Evolutionary conservation across 108 stramenopile species (phyloP), one percentile per base, ranked within the genome.

Genomic region (Fistulifera solaris): DNA sequence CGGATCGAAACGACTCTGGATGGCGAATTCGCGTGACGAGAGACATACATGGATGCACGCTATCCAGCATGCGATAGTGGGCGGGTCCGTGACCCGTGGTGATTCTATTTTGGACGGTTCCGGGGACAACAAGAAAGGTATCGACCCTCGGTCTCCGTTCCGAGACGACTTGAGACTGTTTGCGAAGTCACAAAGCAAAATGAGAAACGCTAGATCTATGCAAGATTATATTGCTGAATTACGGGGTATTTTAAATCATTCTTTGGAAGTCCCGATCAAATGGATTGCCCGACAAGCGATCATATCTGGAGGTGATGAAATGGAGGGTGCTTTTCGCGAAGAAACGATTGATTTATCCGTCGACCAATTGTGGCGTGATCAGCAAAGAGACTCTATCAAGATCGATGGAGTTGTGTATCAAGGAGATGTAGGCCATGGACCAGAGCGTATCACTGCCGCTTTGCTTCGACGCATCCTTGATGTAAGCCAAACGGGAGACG

Each of bases 361-460:
- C 0, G 80, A 83, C 2, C 88, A 90, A 50, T 39, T 90, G 15
- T 86, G 85, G 83, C 81, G 73, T 50, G 88, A 90, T 72, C 62
- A 86, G 51, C 60, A 60, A 38, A 75, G 88, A 21, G 88, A 90
- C 50, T 65, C 84, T 12, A 68, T 90, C n/a, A 54, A 62, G 48
- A 87, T 91, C 28, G 87, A 91, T 60, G 76, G 73, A 22, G 62
- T 78, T 21, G 28, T 87, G 5, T 71, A 76, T 27, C 22, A 49
- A 17, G 89, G 89, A 14, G 77, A 79, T 25, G 64, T 59, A 39
- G 76, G 80, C 14, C 80, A 81, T 54, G 89, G 78, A 13, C 78
- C 85, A 0, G 89, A 91, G 41, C 66, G 74, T 28, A 83, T 91
- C 35, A 55, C 85, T 25, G 85, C 83, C 16, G 70, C 72, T 13